phyloP scores from a whole-genome alignment of 106 monocot species.

The Dioscorea dumetorum region DNA sequence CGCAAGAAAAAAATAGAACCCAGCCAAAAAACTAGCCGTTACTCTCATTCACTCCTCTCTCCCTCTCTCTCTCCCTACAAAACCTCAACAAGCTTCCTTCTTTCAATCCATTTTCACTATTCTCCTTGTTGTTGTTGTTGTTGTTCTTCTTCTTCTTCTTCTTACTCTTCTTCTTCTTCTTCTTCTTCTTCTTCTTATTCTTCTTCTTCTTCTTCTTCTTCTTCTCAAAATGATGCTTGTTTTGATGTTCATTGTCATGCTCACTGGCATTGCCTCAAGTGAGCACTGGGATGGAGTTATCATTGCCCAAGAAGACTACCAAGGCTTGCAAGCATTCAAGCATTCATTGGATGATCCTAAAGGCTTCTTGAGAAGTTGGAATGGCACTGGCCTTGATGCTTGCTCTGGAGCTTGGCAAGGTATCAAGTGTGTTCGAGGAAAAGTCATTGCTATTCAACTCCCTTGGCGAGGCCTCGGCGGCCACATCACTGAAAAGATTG shows the following conservation, averaged over 20 bases:
- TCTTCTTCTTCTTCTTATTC: not conserved
- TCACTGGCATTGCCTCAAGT: not conserved
- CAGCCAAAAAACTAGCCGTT: no score
- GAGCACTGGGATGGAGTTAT: constrained; percentile 50
- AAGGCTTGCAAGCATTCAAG: constrained; percentile 79
- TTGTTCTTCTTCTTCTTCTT: no score
- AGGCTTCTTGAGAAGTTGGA: constrained; percentile 68
- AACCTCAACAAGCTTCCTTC: no score
- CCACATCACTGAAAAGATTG: constrained; percentile 50
- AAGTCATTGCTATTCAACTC: constrained; percentile 85
- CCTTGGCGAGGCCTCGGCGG: constrained; percentile 70
- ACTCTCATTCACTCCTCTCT: no score
- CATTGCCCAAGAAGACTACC: constrained; percentile 58
- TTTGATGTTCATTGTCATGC: not conserved
- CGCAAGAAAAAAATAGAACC: no score
- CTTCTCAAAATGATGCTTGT: not conserved
- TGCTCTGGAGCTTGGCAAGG: constrained; percentile 78
- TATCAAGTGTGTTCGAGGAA: constrained; percentile 71
- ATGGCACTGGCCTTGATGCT: constrained; percentile 72
- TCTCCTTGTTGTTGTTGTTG: not conserved
- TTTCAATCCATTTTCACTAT: no score
- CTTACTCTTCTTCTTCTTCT: not conserved
- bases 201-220: not conserved
- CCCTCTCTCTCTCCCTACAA: not conserved
- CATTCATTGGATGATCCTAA: constrained; percentile 40